These are phyloP conservation scores for Alnus glutinosa DNA, from an alignment of 306 rosid genomes.

Conservation along the genomic window DNA sequence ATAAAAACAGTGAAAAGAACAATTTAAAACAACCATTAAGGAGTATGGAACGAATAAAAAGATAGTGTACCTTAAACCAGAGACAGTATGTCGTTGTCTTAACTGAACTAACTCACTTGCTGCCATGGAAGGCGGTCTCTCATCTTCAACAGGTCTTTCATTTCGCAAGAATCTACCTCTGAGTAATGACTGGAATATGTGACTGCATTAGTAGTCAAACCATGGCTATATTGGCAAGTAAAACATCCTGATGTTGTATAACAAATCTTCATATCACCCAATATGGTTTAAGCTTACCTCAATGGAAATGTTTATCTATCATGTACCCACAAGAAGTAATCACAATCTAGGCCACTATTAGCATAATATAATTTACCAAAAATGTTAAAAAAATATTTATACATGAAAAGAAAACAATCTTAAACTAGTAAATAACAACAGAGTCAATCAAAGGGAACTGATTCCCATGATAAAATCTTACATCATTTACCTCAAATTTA, in stretches of 20 bases:
- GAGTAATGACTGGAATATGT: constrained; percentile 76
- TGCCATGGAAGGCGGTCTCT: constrained; percentile 91
- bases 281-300: constrained; percentile 2
- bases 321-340: not conserved
- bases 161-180: constrained; percentile 98
- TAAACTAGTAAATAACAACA: not conserved
- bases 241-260: not conserved
- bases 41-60: constrained; percentile 19
- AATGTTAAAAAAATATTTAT: not conserved
- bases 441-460: not conserved
- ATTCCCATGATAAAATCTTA: not conserved
- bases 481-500: not conserved
- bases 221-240: not conserved
- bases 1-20: not conserved
- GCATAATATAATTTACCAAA: not conserved
- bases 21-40: constrained; percentile 8
- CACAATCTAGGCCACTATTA: not conserved
- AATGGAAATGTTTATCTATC: not conserved
- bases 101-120: constrained; percentile 87
- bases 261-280: not conserved
- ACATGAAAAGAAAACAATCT: not conserved
- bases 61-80: constrained; percentile 77
- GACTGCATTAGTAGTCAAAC: constrained; percentile 37
- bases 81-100: constrained; percentile 91
- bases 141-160: constrained; percentile 88